Percentiles rank a stretch among this genome's conserved stretches.
phyloP scores from a whole-genome alignment of 192 early-diverging fungal genomes.

The Allomyces arbusculus region DNA sequence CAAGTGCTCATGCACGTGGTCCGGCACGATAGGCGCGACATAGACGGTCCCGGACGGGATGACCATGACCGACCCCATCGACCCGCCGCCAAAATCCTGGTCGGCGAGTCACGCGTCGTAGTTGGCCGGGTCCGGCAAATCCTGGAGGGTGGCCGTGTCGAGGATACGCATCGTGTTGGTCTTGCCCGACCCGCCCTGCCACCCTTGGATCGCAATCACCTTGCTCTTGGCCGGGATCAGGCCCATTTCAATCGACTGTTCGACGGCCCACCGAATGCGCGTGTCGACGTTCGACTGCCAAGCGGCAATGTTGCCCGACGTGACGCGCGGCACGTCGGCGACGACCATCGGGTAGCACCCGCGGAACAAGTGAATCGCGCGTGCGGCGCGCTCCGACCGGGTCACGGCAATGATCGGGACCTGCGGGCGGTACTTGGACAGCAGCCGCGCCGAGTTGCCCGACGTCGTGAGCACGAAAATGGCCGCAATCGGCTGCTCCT shows the following conservation, averaged over 20 bases:
- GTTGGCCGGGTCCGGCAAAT: background rate
- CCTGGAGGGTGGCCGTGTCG: background rate
- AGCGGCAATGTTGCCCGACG: conserved; percentile 19
- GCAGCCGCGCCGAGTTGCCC: conserved; percentile 66
- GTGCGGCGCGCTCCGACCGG: conserved; percentile 50
- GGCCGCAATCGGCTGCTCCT: conserved; percentile 64
- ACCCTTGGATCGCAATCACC: conserved; percentile 55
- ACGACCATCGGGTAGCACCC: conserved; percentile 68
- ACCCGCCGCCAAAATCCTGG: no score
- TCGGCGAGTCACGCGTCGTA: background rate
- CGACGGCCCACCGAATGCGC: conserved; percentile 56
- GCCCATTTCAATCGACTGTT: conserved; percentile 40
- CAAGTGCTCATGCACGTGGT: no score
- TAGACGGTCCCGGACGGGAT: no score
- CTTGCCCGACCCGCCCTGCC: conserved; percentile 56
- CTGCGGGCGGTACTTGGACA: conserved; percentile 86
- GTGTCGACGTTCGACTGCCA: conserved; percentile 73
- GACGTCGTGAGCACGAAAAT: conserved; percentile 71
- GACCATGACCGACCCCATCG: no score
- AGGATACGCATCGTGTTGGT: conserved; percentile 68
- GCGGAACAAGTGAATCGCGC: conserved; percentile 54
- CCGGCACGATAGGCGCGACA: no score
- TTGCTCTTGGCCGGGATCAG: background rate
- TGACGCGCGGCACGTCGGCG: conserved; percentile 27
- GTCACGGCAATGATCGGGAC: conserved; percentile 86